Evolutionary conservation across 148 eudicot genomes (phyloP).

Genomic region (Arbutus unedo): DNA sequence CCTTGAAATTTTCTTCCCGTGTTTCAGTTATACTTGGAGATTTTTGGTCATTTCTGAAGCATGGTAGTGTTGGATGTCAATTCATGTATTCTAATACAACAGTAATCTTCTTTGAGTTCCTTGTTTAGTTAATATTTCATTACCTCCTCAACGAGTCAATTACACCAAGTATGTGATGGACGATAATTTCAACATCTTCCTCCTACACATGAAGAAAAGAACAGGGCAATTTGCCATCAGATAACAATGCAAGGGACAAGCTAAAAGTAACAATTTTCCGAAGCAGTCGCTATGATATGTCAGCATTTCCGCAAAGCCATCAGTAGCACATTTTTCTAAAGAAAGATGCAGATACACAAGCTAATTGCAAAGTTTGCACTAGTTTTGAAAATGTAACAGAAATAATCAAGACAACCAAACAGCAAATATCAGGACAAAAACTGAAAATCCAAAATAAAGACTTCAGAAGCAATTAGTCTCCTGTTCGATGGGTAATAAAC

Average conservation of each 20-base stretch:
- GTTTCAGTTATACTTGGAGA: constrained; percentile 28
- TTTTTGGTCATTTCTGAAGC: constrained; percentile 44
- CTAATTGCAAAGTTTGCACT: background rate
- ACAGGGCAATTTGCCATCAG: background rate
- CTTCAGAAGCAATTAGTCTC: background rate
- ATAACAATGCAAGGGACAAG: background rate
- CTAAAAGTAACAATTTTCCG: background rate
- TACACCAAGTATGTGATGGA: constrained; percentile 76
- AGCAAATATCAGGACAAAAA: background rate
- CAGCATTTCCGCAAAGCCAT: background rate
- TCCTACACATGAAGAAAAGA: constrained; percentile 44
- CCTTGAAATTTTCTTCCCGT: constrained; percentile 52
- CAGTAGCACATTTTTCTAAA: background rate
- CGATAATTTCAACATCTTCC: constrained; percentile 76
- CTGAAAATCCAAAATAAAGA: background rate
- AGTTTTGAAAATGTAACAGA: background rate
- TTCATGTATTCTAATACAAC: background rate
- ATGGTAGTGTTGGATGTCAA: background rate
- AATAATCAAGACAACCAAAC: background rate
- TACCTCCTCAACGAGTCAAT: constrained; percentile 76
- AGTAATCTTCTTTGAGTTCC: background rate
- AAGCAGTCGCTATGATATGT: background rate
- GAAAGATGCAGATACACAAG: background rate
- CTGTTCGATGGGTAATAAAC: background rate
- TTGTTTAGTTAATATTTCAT: background rate